Percentiles rank a stretch among this genome's conserved stretches.
Conservation (phyloP, 164 flowering plant genomes). For the Liquidambar formosana region DNA sequence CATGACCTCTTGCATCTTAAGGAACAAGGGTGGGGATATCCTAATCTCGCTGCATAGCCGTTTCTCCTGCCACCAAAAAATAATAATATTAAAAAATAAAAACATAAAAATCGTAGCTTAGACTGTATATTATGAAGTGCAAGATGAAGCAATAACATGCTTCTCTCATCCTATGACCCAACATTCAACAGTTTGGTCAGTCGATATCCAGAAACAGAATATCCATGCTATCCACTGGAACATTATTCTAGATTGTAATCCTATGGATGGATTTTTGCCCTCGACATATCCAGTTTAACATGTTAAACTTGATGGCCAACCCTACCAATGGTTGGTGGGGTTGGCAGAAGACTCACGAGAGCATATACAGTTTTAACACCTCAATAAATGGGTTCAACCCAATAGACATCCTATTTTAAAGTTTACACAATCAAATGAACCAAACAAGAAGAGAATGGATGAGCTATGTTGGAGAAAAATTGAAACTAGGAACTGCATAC, state of each 20-base stretch:
- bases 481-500: slow-evolving; percentile 3
- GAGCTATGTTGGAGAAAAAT: neutral
- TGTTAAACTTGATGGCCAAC: neutral
- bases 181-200: neutral
- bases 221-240: neutral
- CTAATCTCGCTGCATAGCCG: slow-evolving; percentile 34
- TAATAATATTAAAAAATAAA: too few relatives aligned
- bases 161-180: neutral
- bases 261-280: neutral
- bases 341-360: neutral
- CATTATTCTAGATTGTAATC: neutral
- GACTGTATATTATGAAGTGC: too few relatives aligned
- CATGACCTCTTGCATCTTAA: slow-evolving; percentile 32
- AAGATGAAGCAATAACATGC: neutral
- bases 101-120: neutral
- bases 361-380: neutral
- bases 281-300: neutral
- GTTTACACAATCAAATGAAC: neutral
- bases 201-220: neutral
- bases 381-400: too few relatives aligned
- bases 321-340: neutral
- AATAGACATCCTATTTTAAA: too few relatives aligned
- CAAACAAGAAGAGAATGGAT: neutral
- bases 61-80: slow-evolving; percentile 35
- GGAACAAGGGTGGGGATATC: slow-evolving; percentile 30